Conservation (phyloP, 257 asterid species). For the Knoxia roxburghii region DNA sequence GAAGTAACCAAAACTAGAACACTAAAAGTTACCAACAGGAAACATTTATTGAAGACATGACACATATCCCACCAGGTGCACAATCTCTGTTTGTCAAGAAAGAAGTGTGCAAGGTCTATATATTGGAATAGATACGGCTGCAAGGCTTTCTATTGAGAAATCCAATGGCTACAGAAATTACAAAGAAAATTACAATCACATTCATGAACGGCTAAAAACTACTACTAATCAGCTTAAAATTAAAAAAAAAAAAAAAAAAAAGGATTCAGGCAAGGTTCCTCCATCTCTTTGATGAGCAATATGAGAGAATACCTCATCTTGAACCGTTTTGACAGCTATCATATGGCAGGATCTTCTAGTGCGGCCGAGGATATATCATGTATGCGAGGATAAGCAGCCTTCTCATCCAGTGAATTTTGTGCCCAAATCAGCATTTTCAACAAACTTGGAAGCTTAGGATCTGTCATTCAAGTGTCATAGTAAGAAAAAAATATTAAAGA, state of each 20-base stretch:
- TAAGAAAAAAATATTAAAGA: not conserved
- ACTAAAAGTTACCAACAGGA: not conserved
- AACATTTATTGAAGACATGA: not conserved
- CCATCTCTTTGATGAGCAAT: conserved; percentile 13
- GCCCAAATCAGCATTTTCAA: conserved; percentile 77
- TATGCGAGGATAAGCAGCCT: conserved; percentile 74
- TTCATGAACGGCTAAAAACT: conserved; percentile 8
- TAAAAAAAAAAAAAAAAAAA: not conserved
- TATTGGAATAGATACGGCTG: not conserved
- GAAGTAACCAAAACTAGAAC: too few relatives aligned
- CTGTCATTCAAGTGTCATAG: conserved; percentile 36
- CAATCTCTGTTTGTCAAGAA: too few relatives aligned
- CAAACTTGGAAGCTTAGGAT: conserved; percentile 87
- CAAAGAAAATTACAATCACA: conserved; percentile 11
- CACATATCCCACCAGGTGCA: too few relatives aligned
- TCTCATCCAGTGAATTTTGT: conserved; percentile 71
- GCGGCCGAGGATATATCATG: conserved; percentile 56
- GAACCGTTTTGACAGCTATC: conserved; percentile 18
- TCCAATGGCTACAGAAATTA: conserved; percentile 5
- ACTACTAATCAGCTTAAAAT: conserved; percentile 9
- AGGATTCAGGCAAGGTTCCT: conserved; percentile 4
- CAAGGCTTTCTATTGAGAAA: conserved; percentile 7
- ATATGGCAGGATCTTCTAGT: conserved; percentile 67
- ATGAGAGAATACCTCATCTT: conserved; percentile 1
- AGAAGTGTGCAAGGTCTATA: conserved; percentile 5